Percentiles rank a stretch among this genome's conserved stretches.
These are phyloP conservation scores for Pelargonium fulgidum DNA, from an alignment of 441 rosid species.

Conservation along the genomic window DNA sequence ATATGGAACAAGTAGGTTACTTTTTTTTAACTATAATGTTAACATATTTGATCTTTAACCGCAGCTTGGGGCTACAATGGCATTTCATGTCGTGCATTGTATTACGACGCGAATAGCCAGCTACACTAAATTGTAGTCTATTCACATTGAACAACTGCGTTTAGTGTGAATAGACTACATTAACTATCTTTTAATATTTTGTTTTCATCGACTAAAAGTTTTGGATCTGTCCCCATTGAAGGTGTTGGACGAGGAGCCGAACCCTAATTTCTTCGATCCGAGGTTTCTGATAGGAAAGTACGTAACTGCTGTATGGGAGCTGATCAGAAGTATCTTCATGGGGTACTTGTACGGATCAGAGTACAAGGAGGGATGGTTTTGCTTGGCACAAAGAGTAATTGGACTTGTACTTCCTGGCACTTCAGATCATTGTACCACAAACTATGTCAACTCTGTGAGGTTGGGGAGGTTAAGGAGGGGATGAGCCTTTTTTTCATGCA, in stretches of 20 bases:
- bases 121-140: no score
- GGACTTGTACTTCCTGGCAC: conserved; percentile 52
- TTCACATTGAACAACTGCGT: no score
- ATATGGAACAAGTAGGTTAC: conserved; percentile 40
- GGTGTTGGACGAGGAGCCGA: conserved; percentile 48
- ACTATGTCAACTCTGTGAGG: conserved; percentile 62
- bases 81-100: no score
- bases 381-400: conserved; percentile 31
- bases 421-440: conserved; percentile 50
- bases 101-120: no score
- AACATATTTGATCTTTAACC: no score
- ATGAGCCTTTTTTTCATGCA: conserved; percentile 10
- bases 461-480: conserved; percentile 36
- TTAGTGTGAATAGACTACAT: no score
- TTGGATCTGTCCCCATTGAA: conserved; percentile 6
- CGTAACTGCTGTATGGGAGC: conserved; percentile 36
- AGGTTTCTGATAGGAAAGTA: conserved; percentile 23
- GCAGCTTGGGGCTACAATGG: no score
- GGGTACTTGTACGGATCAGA: conserved; percentile 33
- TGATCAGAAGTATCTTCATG: conserved; percentile 54
- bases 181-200: no score
- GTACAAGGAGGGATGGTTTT: conserved; percentile 48
- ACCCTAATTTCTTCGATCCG: conserved; percentile 42
- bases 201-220: no score
- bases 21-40: conserved; percentile 18